A percentile compares a stretch with the other conserved stretches of the same genome.
Evolutionary conservation across 768 basidiomycete species (phyloP).

Genomic region (Clathrus columnatus): DNA sequence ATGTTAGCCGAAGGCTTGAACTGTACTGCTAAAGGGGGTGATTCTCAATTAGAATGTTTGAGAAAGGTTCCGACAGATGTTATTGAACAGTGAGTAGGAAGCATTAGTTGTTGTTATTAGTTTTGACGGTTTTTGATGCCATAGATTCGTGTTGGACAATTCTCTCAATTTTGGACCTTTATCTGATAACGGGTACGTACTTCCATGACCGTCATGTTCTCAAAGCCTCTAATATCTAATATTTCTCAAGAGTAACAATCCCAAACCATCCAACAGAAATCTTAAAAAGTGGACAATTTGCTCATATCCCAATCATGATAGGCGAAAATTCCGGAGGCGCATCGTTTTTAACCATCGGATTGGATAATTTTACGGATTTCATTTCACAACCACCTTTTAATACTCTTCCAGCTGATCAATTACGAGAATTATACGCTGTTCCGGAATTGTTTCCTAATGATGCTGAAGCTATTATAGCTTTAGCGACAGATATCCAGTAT

Average conservation of each 20-base stretch:
- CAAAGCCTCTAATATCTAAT: background rate
- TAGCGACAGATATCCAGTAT: slow-evolving; percentile 5
- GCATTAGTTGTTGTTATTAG: background rate
- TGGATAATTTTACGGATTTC: slow-evolving; percentile 7
- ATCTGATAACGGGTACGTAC: slow-evolving; percentile 3
- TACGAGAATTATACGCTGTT: slow-evolving; percentile 5
- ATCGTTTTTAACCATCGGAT: slow-evolving; percentile 7
- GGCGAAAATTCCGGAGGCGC: slow-evolving; percentile 5
- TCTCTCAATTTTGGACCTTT: slow-evolving; percentile 4
- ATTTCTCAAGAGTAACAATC: background rate
- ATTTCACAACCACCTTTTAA: slow-evolving; percentile 5
- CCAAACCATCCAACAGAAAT: slow-evolving; percentile 4
- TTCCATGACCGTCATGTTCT: background rate
- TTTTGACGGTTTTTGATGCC: background rate
- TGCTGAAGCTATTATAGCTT: slow-evolving; percentile 4
- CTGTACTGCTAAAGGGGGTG: background rate
- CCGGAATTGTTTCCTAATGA: slow-evolving; percentile 1
- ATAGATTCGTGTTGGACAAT: slow-evolving; percentile 4
- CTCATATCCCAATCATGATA: slow-evolving; percentile 7
- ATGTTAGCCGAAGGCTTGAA: background rate
- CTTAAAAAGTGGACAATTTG: slow-evolving; percentile 1
- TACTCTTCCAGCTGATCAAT: background rate
- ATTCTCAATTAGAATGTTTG: slow-evolving; percentile 3
- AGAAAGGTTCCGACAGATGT: background rate
- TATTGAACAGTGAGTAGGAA: slow-evolving; percentile 1